Conservation (phyloP, 768 basidiomycete genomes). For the Floccularia luteovirens region DNA sequence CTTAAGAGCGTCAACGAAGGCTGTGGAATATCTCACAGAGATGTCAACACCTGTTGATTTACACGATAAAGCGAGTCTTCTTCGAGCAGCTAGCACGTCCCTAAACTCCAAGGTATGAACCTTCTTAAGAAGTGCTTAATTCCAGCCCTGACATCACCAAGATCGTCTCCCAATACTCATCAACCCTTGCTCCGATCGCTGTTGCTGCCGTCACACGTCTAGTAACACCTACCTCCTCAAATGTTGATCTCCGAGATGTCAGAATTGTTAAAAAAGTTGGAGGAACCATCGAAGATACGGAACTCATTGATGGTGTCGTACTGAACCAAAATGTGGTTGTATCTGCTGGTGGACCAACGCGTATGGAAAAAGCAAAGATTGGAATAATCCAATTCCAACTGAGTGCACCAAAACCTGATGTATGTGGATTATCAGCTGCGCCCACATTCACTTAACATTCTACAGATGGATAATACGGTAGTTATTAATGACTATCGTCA, state of each 20-base stretch:
- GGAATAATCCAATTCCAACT: constrained; percentile 98
- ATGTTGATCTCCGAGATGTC: constrained; percentile 94
- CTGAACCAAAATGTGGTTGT: constrained; percentile 92
- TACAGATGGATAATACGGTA: constrained; percentile 98
- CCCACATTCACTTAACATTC: background rate
- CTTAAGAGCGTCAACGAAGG: constrained; percentile 84
- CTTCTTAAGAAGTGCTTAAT: too few relatives aligned
- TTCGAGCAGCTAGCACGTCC: constrained; percentile 91
- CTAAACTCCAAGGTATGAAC: constrained; percentile 84
- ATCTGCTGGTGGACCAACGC: constrained; percentile 85
- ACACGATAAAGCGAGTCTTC: constrained; percentile 73
- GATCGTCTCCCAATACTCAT: constrained; percentile 99
- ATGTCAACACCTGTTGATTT: constrained; percentile 91
- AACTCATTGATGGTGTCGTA: constrained; percentile 94
- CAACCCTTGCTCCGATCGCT: constrained; percentile 96
- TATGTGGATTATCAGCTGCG: constrained; percentile 27
- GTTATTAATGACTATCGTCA: constrained; percentile 99
- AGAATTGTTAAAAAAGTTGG: constrained; percentile 98
- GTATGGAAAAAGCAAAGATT: constrained; percentile 98
- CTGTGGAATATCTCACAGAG: constrained; percentile 90
- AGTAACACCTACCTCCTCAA: constrained; percentile 81
- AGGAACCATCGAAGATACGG: constrained; percentile 98
- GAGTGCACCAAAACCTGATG: constrained; percentile 95
- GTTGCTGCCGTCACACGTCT: constrained; percentile 94
- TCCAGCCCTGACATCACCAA: constrained; percentile 23